These are phyloP conservation scores for Fusarium nelsonii DNA, from an alignment of 2,329 filamentous ascomycete genomes.

Conservation along the genomic window DNA sequence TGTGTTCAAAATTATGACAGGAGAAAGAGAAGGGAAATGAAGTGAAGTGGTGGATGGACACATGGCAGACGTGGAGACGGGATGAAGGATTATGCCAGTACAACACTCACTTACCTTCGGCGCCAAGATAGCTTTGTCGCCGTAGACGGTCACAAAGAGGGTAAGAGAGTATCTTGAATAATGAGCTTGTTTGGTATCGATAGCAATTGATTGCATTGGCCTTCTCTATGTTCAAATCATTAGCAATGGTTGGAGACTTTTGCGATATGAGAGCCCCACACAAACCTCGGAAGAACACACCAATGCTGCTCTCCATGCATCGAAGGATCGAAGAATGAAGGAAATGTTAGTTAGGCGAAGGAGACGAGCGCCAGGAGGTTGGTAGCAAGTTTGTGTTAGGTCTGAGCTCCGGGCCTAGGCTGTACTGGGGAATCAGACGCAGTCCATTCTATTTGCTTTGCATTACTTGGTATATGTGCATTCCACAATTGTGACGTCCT, in stretches of 20 bases:
- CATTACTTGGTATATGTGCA: not conserved
- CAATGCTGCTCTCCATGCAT: not conserved
- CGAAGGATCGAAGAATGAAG: slow-evolving; percentile 7
- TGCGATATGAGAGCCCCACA: slow-evolving; percentile 14
- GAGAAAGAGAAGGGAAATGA: slow-evolving; percentile 5
- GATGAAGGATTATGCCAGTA: slow-evolving; percentile 5
- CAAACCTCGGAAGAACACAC: slow-evolving; percentile 5
- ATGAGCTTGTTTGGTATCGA: not conserved
- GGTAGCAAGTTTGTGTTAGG: slow-evolving; percentile 16
- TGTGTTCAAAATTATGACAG: slow-evolving; percentile 5
- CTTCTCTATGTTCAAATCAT: not conserved
- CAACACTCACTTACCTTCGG: not conserved
- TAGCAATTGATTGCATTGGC: not conserved
- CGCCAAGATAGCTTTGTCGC: not conserved
- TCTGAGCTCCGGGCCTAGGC: slow-evolving; percentile 4
- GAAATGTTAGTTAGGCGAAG: slow-evolving; percentile 1
- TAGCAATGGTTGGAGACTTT: not conserved
- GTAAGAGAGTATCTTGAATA: not conserved
- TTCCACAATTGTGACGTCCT: slow-evolving; percentile 10
- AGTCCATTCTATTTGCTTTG: not conserved
- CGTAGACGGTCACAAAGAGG: not conserved
- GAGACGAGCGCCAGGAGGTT: slow-evolving; percentile 4
- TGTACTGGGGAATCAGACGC: slow-evolving; percentile 4
- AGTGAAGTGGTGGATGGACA: slow-evolving; percentile 14
- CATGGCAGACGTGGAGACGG: slow-evolving; percentile 18